Percentiles rank a stretch among this genome's conserved stretches.
Conservation (phyloP, 495 filamentous ascomycete genomes). For the Penicillium bialowiezense region DNA sequence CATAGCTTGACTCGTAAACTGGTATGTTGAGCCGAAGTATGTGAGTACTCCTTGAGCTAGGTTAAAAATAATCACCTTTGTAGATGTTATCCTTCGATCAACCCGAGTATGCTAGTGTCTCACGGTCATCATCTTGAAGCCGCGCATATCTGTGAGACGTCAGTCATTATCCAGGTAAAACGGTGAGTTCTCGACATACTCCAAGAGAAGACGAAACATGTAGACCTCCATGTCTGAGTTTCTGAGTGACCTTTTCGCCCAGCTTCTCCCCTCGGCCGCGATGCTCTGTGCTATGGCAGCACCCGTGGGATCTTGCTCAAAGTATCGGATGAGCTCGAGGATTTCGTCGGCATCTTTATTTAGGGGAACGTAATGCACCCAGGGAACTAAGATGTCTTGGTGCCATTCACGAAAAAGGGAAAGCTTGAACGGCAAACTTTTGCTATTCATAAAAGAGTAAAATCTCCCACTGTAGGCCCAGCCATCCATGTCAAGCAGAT, state of each 20-base stretch:
- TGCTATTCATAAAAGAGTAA: constrained; percentile 41
- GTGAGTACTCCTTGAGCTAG: too few species aligned
- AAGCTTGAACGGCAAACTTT: constrained; percentile 39
- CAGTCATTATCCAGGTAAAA: background rate
- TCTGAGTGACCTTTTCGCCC: constrained; percentile 33
- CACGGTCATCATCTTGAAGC: background rate
- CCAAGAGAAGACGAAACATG: constrained; percentile 37
- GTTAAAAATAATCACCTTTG: too few species aligned
- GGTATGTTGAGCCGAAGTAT: too few species aligned
- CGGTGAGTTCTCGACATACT: constrained; percentile 12
- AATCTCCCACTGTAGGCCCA: constrained; percentile 50
- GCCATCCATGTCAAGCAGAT: constrained; percentile 49
- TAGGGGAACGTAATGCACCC: constrained; percentile 51
- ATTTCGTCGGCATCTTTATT: constrained; percentile 40
- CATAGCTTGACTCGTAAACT: too few species aligned
- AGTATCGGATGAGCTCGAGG: constrained; percentile 35
- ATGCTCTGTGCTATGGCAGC: constrained; percentile 29
- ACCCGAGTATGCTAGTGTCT: background rate
- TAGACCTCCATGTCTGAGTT: constrained; percentile 34
- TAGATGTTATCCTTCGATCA: too few species aligned
- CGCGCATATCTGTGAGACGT: background rate
- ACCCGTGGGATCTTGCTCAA: constrained; percentile 28
- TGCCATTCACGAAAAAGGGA: constrained; percentile 54
- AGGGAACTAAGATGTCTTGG: constrained; percentile 48
- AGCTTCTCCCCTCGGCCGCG: constrained; percentile 37